These are phyloP conservation scores for Pythium monospermum DNA, from an alignment of 352 stramenopile genomes.

Conservation along the genomic window DNA sequence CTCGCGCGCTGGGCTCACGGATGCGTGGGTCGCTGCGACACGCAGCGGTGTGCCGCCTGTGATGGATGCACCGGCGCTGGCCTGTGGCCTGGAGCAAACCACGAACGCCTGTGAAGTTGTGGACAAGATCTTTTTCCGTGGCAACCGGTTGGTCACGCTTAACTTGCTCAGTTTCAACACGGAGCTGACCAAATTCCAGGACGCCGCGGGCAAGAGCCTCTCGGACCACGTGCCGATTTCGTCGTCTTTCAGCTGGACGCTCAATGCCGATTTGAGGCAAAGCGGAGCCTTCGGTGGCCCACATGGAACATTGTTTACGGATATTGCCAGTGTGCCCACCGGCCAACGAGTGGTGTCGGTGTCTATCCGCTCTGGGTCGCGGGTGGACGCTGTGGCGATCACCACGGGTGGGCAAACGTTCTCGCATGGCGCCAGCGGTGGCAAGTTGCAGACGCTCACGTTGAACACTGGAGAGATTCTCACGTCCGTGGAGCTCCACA, in stretches of 20 bases:
- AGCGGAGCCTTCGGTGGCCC: conserved; percentile 35
- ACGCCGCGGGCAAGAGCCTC: conserved; percentile 27
- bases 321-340: conserved; percentile 20
- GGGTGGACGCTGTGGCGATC: conserved; percentile 41
- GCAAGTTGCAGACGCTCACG: conserved; percentile 29
- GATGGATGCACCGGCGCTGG: conserved; percentile 30
- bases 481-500: conserved; percentile 39
- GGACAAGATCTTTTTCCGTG: conserved; percentile 57
- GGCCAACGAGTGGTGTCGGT: conserved; percentile 28
- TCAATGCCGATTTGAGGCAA: conserved; percentile 23
- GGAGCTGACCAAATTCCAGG: conserved; percentile 35
- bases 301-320: conserved; percentile 36
- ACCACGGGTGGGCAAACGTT: conserved; percentile 17
- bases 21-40: conserved; percentile 41
- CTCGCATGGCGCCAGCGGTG: conserved; percentile 34
- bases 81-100: conserved; percentile 29
- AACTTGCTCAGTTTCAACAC: conserved; percentile 41
- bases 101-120: conserved; percentile 46
- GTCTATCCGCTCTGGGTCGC: conserved; percentile 25
- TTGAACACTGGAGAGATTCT: conserved; percentile 37
- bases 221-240: conserved; percentile 51
- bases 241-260: conserved; percentile 33
- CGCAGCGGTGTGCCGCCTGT: conserved; percentile 29
- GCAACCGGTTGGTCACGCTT: conserved; percentile 24
- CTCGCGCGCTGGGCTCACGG: conserved; percentile 24